These are phyloP conservation scores for Yamadazyma akitaensis DNA, from an alignment of 805 yeast species.

Conservation along the genomic window DNA sequence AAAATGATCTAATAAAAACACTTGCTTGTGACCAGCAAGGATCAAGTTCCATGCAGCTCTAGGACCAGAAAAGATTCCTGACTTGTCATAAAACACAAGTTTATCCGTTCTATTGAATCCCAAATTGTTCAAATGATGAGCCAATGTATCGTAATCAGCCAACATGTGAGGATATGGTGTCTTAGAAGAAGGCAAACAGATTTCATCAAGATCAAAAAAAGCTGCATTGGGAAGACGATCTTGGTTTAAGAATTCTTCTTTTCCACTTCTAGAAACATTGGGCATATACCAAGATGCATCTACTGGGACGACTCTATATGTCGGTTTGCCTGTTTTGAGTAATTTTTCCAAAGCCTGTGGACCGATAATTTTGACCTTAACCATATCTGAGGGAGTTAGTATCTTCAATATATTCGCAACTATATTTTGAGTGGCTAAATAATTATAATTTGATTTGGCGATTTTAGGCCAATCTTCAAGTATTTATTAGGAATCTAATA, in stretches of 20 bases:
- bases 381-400: not conserved
- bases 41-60: conserved; percentile 90
- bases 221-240: conserved; percentile 65
- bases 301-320: conserved; percentile 49
- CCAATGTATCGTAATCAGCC: conserved; percentile 60
- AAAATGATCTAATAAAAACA: conserved; percentile 69
- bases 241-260: conserved; percentile 48
- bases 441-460: no score
- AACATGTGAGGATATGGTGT: conserved; percentile 89
- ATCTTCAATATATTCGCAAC: not conserved
- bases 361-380: conserved; percentile 9
- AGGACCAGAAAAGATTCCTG: conserved; percentile 84
- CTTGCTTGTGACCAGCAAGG: conserved; percentile 70
- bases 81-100: conserved; percentile 79
- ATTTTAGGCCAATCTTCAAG: no score
- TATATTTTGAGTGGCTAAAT: not conserved
- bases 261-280: conserved; percentile 57
- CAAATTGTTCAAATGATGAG: conserved; percentile 46
- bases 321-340: conserved; percentile 10
- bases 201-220: conserved; percentile 73
- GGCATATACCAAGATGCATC: conserved; percentile 97
- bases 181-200: conserved; percentile 47
- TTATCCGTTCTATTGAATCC: conserved; percentile 56
- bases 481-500: not conserved
- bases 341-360: conserved; percentile 10